These are phyloP conservation scores for Pichia nanzhaoensis DNA, from an alignment of 805 yeast species.

Conservation along the genomic window DNA sequence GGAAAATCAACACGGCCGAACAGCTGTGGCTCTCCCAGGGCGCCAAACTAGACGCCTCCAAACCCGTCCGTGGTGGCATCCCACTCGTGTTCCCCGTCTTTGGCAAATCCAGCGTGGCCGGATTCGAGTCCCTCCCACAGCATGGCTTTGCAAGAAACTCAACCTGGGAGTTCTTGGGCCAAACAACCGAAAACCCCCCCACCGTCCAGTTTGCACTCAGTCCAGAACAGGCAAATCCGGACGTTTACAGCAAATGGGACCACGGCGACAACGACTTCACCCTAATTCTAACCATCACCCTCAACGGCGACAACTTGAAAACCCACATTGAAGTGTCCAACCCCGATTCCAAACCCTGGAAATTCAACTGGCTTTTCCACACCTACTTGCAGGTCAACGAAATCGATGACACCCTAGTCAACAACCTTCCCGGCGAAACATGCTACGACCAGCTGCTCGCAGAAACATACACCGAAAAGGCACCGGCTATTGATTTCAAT, in stretches of 20 bases:
- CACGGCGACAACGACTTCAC: slow-evolving; percentile 62
- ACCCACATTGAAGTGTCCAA: slow-evolving; percentile 75
- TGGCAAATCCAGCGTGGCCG: slow-evolving; percentile 60
- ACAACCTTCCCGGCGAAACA: slow-evolving; percentile 65
- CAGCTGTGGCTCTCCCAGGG: slow-evolving; percentile 76
- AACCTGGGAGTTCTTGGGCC: slow-evolving; percentile 91
- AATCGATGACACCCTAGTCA: slow-evolving; percentile 68
- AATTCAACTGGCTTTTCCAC: slow-evolving; percentile 93
- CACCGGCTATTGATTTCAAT: slow-evolving; percentile 66
- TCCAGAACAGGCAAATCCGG: slow-evolving; percentile 71
- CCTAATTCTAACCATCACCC: slow-evolving; percentile 58
- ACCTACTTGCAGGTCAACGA: slow-evolving; percentile 75
- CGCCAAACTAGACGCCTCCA: slow-evolving; percentile 84
- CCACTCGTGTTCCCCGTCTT: slow-evolving; percentile 94
- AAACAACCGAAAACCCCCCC: slow-evolving; percentile 60
- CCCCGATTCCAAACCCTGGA: slow-evolving; percentile 56
- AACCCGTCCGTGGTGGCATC: slow-evolving; percentile 95
- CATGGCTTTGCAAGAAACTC: slow-evolving; percentile 95
- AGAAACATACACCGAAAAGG: slow-evolving; percentile 56
- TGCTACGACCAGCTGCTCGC: slow-evolving; percentile 73
- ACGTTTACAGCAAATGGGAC: slow-evolving; percentile 51
- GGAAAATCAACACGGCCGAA: slow-evolving; percentile 68
- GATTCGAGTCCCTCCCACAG: slow-evolving; percentile 73
- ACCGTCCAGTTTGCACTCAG: slow-evolving; percentile 87
- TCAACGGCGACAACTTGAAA: slow-evolving; percentile 50